phyloP scores from a whole-genome alignment of 257 asterid species.

The Gardenia jasminoides region DNA sequence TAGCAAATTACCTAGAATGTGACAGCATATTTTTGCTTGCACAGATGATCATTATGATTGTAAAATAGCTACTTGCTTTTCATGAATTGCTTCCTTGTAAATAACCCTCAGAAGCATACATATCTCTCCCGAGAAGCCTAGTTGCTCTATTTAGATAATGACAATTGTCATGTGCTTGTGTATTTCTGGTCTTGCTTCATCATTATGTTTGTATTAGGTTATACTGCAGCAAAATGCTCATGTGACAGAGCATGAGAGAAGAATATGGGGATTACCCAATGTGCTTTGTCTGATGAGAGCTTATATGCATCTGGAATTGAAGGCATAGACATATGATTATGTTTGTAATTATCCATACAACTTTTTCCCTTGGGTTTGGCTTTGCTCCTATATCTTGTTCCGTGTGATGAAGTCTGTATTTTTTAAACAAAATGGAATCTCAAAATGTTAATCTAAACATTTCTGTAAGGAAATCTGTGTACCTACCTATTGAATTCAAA shows the following conservation, averaged over 20 bases:
- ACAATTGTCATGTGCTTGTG: neutral
- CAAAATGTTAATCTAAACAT: too few species aligned
- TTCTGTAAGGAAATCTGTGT: too few species aligned
- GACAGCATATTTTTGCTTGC: conserved; percentile 5
- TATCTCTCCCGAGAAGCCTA: neutral
- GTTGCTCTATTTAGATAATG: conserved; percentile 1
- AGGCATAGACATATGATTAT: too few species aligned
- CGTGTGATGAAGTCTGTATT: too few species aligned
- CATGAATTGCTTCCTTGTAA: conserved; percentile 34
- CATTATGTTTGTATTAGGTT: neutral
- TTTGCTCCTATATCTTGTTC: too few species aligned
- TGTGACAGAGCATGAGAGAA: neutral
- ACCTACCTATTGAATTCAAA: too few species aligned
- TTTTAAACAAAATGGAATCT: too few species aligned
- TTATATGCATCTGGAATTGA: neutral
- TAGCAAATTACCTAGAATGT: neutral
- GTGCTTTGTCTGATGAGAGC: neutral
- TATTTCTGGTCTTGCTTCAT: neutral
- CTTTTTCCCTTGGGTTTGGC: neutral
- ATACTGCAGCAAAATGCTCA: neutral
- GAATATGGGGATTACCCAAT: neutral
- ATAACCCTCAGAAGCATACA: conserved; percentile 23
- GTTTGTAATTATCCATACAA: too few species aligned
- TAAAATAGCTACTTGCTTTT: neutral
- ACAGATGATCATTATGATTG: neutral